Conservation (phyloP, 345 rosid genomes). For the Euphorbia lathyris region DNA sequence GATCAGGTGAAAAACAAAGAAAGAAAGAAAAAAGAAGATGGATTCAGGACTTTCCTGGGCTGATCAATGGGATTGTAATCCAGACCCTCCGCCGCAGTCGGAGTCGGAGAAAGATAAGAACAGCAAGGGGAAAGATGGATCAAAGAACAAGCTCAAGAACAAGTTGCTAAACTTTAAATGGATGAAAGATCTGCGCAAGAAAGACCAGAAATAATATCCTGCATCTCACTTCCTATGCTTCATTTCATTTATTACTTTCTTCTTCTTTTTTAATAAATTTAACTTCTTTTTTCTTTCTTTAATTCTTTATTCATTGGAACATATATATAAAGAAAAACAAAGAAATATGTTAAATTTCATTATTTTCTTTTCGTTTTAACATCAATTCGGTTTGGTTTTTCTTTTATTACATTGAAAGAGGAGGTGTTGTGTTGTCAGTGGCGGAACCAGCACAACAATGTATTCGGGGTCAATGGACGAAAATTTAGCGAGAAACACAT, state of each 20-base stretch:
- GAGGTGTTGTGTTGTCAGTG: too few relatives aligned
- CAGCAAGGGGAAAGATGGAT: constrained; percentile 32
- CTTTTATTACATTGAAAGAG: too few relatives aligned
- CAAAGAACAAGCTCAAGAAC: constrained; percentile 23
- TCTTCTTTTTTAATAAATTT: background rate
- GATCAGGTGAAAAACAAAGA: background rate
- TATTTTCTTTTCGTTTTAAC: too few relatives aligned
- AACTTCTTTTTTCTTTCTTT: background rate
- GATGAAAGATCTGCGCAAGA: constrained; percentile 34
- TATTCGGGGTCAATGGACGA: too few relatives aligned
- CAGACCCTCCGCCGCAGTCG: constrained; percentile 35
- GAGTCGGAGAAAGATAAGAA: constrained; percentile 17
- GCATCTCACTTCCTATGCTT: background rate
- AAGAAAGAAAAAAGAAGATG: constrained; percentile 23
- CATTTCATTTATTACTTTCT: background rate
- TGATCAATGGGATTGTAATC: constrained; percentile 60
- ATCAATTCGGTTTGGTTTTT: too few relatives aligned
- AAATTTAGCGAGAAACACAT: too few relatives aligned
- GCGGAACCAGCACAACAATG: too few relatives aligned
- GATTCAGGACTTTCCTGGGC: constrained; percentile 65
- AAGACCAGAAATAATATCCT: constrained; percentile 13
- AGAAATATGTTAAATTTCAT: too few relatives aligned
- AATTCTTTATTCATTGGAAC: too few relatives aligned
- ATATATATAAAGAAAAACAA: too few relatives aligned
- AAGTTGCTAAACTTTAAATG: constrained; percentile 19